Evolutionary conservation across 1,139 yeast species (phyloP).

Genomic region (Scheffersomyces cryptocercus): DNA sequence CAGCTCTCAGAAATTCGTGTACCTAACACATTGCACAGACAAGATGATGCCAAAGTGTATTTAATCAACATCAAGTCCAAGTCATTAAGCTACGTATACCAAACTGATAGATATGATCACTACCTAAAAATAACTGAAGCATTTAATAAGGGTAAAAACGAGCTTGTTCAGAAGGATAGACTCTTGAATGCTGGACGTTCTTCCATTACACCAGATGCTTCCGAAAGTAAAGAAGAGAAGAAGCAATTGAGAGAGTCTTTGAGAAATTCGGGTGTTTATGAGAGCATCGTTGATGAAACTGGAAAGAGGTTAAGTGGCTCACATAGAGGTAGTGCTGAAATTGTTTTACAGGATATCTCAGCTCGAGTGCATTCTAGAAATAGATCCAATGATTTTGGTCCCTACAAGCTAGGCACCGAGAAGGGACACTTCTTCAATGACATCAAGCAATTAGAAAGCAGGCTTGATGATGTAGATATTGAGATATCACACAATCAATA

Average conservation of each 20-base stretch:
- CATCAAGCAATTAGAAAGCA: conserved; percentile 58
- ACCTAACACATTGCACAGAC: conserved; percentile 14
- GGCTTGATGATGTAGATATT: conserved; percentile 67
- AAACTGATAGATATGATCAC: conserved; percentile 64
- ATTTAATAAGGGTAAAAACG: conserved; percentile 65
- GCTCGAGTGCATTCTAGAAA: conserved; percentile 59
- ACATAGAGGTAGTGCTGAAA: conserved; percentile 39
- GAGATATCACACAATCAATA: conserved; percentile 63
- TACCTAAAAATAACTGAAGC: conserved; percentile 58
- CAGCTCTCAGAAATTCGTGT: conserved; percentile 42
- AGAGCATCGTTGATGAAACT: conserved; percentile 27
- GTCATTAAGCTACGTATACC: conserved; percentile 58
- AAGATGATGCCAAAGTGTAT: conserved; percentile 30
- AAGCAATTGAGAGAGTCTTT: conserved; percentile 42
- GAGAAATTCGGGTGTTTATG: conserved; percentile 35
- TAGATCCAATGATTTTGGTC: conserved; percentile 47
- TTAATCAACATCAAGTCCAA: conserved; percentile 49
- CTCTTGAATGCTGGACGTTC: conserved; percentile 34
- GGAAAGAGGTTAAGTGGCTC: conserved; percentile 29
- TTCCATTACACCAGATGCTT: conserved; percentile 6
- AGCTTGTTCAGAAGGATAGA: conserved; percentile 51
- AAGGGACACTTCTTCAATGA: conserved; percentile 39
- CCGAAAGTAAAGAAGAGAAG: conserved; percentile 33
- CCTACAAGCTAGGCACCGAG: conserved; percentile 3
- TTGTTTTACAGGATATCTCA: conserved; percentile 52